Evolutionary conservation across 129 eudicot species (phyloP), one percentile per base, ranked within the genome.

Genomic region (Helianthus annuus): DNA sequence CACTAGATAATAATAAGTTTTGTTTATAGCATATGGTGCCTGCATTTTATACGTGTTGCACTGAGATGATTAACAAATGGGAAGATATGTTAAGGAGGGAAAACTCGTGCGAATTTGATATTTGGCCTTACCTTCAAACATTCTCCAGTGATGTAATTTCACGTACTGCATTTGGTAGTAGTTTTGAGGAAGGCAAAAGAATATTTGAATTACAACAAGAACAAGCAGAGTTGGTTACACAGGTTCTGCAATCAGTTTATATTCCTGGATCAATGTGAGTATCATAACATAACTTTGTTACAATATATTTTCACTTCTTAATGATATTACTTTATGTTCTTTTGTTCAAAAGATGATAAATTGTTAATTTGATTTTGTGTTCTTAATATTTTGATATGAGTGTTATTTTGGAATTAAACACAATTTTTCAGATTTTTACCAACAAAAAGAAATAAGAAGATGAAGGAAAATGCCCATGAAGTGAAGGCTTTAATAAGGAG

Each of bases 51-150:
- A 16, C 17, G 12, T 55, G 80, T 32, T 54, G 56, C 24, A 34
- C 2, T 16, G 80, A 76, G 39, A 42, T 67, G 68, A 11, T 76
- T 8, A 22, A 40, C 0, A 75, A 75, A 39, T 75, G 79, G 79
- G 73, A 40, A 44, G 67, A 64, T 17, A 65, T 49, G 17, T 48
- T 75, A 42, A 6, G 17, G 0, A 46, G 14, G 42, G 63, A 65
- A 60, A 32, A 22, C 19, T 60, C 22, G 2, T 42, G 46, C 10
- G 46, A 42, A 42, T 6, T 42, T 42, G 46, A 42, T 42, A 42
- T 42, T 2, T 42, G 46, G 46, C 46, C 46, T 6, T 42, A 42
- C 10, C 46, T 42, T 42, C 46, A 42, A 42, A 42, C 46, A 42
- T 42, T 42, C 46, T 42, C 46, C 8, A 42, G 46, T 42, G 46